phyloP scores from a whole-genome alignment of 2,329 filamentous ascomycete genomes.

The Amauroascus niger region DNA sequence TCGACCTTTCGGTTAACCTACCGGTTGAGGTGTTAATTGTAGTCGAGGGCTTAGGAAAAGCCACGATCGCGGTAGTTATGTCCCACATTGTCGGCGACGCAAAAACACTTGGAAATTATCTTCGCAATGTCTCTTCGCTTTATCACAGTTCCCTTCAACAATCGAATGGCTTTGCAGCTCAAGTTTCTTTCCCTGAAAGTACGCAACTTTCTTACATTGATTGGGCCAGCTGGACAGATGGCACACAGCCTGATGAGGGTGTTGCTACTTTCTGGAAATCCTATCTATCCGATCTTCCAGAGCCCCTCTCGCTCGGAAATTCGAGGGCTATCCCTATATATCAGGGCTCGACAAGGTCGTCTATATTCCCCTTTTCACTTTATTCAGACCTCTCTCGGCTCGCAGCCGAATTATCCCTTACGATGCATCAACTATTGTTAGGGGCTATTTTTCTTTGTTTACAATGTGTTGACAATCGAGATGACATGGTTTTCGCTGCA shows the following conservation, averaged over 20 bases:
- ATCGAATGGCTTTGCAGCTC: too few relatives aligned
- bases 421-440: conserved; percentile 1
- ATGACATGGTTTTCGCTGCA: conserved; percentile 2
- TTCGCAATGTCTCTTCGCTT: not conserved
- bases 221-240: too few relatives aligned
- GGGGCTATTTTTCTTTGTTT: not conserved
- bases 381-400: not conserved
- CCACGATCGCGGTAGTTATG: conserved; percentile 1
- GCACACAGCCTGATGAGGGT: not conserved
- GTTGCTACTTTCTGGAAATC: conserved; percentile 3
- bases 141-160: not conserved
- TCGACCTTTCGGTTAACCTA: not conserved
- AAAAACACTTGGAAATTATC: not conserved
- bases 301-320: conserved; percentile 3
- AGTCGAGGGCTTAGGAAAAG: not conserved
- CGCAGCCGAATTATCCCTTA: not conserved
- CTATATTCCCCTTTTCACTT: not conserved
- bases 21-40: not conserved
- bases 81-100: conserved; percentile 5
- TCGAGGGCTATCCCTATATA: not conserved
- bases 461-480: not conserved
- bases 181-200: too few relatives aligned
- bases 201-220: too few relatives aligned
- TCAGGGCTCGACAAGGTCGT: not conserved
- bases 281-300: conserved; percentile 17